phyloP scores from a whole-genome alignment of 139 green algal genomes.

The Coccomyxa sp. region DNA sequence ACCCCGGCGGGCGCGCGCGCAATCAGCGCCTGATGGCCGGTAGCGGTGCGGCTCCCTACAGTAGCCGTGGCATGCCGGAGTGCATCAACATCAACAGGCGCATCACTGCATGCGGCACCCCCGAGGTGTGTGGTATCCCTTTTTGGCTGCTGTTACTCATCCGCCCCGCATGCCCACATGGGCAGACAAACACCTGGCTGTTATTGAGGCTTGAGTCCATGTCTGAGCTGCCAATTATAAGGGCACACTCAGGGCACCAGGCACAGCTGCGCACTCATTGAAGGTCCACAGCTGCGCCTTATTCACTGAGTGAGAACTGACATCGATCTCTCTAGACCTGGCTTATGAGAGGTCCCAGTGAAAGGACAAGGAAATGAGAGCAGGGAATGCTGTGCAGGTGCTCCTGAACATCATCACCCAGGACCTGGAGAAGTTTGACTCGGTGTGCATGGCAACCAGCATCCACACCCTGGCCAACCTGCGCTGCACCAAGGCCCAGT shows the following conservation, averaged over 20 bases:
- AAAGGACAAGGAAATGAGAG: neutral
- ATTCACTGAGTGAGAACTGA: neutral
- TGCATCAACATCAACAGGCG: slow-evolving; percentile 41
- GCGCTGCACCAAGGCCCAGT: slow-evolving; percentile 14
- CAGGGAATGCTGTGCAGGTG: neutral
- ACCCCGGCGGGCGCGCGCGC: no score
- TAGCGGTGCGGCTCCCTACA: no score
- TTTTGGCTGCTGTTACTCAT: neutral
- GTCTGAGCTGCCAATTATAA: no score
- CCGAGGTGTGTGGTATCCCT: neutral
- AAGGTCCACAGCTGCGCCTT: neutral
- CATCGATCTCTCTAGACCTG: neutral
- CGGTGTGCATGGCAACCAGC: slow-evolving; percentile 44
- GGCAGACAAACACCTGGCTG: no score
- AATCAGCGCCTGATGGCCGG: no score
- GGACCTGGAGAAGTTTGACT: slow-evolving; percentile 33
- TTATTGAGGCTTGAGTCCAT: no score
- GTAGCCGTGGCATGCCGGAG: no score
- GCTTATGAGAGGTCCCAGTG: neutral
- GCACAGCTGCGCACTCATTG: neutral
- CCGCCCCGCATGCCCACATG: neutral
- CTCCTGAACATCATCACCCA: slow-evolving; percentile 22
- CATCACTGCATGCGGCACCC: slow-evolving; percentile 24
- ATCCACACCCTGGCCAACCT: slow-evolving; percentile 43
- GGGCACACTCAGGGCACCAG: no score